Evolutionary conservation across 2,329 filamentous ascomycete species (phyloP), one percentile per base, ranked within the genome.

Genomic region (Ampelomyces quisqualis): DNA sequence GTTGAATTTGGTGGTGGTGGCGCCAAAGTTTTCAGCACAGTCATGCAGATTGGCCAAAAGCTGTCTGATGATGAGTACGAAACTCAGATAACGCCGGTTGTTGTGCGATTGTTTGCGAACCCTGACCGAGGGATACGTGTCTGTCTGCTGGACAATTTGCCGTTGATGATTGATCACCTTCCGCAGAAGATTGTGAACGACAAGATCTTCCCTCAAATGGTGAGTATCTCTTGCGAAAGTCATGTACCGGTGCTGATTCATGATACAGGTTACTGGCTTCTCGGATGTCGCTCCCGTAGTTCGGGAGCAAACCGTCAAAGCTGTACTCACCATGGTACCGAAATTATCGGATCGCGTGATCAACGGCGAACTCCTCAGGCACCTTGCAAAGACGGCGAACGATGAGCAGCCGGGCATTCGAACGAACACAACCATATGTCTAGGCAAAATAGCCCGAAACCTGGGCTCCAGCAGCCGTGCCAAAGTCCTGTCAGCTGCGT

Each of bases 1-100:
- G 90, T 97, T n/a, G 93, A 98, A 61, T 98, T 96, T 67, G 93
- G 93, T 6, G 93, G 91, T 8, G 93, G 93, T 19, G 93, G 93
- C 0, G 88, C 91, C 0, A 94, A 95, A 62, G 90, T 95, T 0
- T 87, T 98, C 45, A 73, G 78, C 1, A 83, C 95, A 1, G 88
- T 95, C 27, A 82, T 97, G 75, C 95, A 95, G 62, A 96, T 98
- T 55, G 83, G 89, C 3, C 75, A 83, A 5, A 97, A 95, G 62
- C 74, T 98, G 27, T 82, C 87, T 2, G 85, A 85, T 46, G 93
- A 97, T 7, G 93, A 98, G 65, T 98, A 94, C 65, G 87, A 94
- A 31, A 66, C 80, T 6, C 86, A 84, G 47, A 81, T 98, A 38
- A 90, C 85, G 1, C 93, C 93, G 0, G 88, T 95, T 17, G 78